Conservation (phyloP, 1,284 basidiomycete genomes). For the Veloboletus limbatus region DNA sequence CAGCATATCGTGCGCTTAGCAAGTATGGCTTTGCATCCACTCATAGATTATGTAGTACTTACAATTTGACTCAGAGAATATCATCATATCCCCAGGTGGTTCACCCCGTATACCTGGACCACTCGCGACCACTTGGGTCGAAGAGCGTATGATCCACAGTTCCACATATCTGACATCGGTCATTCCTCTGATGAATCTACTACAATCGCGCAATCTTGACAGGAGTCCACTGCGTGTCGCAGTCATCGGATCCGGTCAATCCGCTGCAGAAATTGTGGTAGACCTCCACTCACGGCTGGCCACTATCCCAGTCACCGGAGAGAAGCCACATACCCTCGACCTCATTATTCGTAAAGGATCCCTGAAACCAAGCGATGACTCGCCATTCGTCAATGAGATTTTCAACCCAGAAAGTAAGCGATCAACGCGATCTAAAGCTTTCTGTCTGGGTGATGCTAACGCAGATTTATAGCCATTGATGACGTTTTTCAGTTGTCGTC, state of each 20-base stretch:
- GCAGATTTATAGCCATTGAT: slow-evolving; percentile 37
- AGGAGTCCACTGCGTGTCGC: slow-evolving; percentile 43
- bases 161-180: slow-evolving; percentile 44
- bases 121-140: slow-evolving; percentile 34
- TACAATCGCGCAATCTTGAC: slow-evolving; percentile 16
- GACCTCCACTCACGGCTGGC: slow-evolving; percentile 45
- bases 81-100: slow-evolving; percentile 55
- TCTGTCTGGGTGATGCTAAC: background rate
- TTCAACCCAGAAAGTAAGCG: slow-evolving; percentile 51
- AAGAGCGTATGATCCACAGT: slow-evolving; percentile 43
- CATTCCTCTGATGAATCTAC: slow-evolving; percentile 34
- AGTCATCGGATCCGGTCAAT: slow-evolving; percentile 56
- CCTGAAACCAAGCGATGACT: slow-evolving; percentile 55
- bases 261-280: slow-evolving; percentile 53
- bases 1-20: slow-evolving; percentile 35
- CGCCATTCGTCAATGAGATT: slow-evolving; percentile 58
- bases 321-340: slow-evolving; percentile 42
- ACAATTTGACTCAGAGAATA: slow-evolving; percentile 36
- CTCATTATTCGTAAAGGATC: slow-evolving; percentile 55
- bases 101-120: slow-evolving; percentile 43
- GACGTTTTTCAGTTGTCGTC: slow-evolving; percentile 40
- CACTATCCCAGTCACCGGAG: slow-evolving; percentile 23
- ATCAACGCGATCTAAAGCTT: background rate
- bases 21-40: slow-evolving; percentile 34
- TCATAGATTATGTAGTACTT: slow-evolving; percentile 8